Conservation (phyloP, 2,329 filamentous ascomycete genomes). For the Ustulina deusta region DNA sequence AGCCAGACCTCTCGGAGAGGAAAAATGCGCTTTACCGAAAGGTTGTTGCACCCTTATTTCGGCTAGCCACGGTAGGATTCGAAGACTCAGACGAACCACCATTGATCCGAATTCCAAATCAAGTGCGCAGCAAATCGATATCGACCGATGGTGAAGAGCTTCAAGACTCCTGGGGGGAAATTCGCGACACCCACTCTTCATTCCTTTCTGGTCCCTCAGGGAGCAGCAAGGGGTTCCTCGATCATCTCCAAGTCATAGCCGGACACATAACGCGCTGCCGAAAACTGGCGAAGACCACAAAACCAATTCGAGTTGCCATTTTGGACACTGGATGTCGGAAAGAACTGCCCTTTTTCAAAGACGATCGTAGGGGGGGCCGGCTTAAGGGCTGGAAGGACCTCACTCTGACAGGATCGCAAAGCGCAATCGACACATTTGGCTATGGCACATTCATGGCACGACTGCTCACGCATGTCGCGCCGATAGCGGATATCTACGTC, state of each 20-base stretch:
- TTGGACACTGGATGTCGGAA: conserved; percentile 16
- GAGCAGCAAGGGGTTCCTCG: background rate
- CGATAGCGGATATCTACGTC: conserved; percentile 10
- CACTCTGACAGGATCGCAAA: background rate
- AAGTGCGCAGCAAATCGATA: conserved; percentile 8
- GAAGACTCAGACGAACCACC: conserved; percentile 13
- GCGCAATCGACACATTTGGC: conserved; percentile 18
- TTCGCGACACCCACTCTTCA: background rate
- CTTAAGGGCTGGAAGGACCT: conserved; percentile 18
- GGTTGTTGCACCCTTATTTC: conserved; percentile 16
- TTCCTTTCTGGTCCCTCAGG: conserved; percentile 2
- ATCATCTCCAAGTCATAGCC: conserved; percentile 17
- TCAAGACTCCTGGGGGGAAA: conserved; percentile 5
- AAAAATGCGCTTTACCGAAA: conserved; percentile 10
- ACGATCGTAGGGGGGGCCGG: conserved; percentile 12
- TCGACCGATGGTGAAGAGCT: background rate
- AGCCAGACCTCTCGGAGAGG: conserved; percentile 10
- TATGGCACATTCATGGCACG: conserved; percentile 25
- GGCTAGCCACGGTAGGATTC: conserved; percentile 16
- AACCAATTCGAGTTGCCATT: conserved; percentile 17
- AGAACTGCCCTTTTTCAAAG: conserved; percentile 14
- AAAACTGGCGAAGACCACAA: background rate
- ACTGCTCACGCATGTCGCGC: conserved; percentile 18
- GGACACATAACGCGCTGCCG: conserved; percentile 7
- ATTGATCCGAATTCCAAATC: conserved; percentile 14